These are phyloP conservation scores for Arabidopsis hybrid DNA, from an alignment of 441 rosid species.

Conservation along the genomic window DNA sequence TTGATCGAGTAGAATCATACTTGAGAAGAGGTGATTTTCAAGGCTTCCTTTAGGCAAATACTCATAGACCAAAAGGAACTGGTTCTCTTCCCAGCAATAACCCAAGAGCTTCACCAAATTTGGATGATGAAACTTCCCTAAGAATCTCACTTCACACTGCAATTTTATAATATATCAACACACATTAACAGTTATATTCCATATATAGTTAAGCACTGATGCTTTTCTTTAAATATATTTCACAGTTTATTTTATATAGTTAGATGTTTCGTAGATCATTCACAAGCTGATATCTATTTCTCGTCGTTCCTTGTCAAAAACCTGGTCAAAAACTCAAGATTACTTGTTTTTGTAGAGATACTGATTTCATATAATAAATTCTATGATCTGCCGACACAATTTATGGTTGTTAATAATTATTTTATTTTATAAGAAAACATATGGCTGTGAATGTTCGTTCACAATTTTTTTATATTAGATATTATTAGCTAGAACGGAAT, in stretches of 20 bases:
- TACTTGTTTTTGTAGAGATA: not conserved
- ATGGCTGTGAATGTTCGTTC: not conserved
- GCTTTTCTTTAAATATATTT: not conserved
- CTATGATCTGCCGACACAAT: not conserved
- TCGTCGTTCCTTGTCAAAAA: not conserved
- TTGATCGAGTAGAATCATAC: conserved; percentile 46
- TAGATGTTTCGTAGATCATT: not conserved
- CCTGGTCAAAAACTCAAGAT: conserved; percentile 7
- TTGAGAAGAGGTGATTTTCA: conserved; percentile 76
- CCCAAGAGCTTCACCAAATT: conserved; percentile 84
- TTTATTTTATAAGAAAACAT: not conserved
- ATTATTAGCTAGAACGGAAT: not conserved
- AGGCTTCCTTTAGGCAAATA: conserved; percentile 77
- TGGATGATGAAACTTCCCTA: conserved; percentile 85
- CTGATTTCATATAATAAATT: not conserved
- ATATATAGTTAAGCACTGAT: too few relatives aligned
- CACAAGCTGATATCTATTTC: conserved; percentile 5
- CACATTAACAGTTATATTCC: not conserved
- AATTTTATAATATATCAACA: conserved; percentile 9
- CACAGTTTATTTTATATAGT: not conserved
- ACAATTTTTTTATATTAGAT: not conserved
- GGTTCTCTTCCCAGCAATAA: conserved; percentile 82
- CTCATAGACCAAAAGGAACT: conserved; percentile 79
- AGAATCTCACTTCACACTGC: conserved; percentile 80
- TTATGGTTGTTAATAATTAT: conserved; percentile 10